phyloP scores from a whole-genome alignment of 371 early-diverging fungal species.

The Mortierella sp. region DNA sequence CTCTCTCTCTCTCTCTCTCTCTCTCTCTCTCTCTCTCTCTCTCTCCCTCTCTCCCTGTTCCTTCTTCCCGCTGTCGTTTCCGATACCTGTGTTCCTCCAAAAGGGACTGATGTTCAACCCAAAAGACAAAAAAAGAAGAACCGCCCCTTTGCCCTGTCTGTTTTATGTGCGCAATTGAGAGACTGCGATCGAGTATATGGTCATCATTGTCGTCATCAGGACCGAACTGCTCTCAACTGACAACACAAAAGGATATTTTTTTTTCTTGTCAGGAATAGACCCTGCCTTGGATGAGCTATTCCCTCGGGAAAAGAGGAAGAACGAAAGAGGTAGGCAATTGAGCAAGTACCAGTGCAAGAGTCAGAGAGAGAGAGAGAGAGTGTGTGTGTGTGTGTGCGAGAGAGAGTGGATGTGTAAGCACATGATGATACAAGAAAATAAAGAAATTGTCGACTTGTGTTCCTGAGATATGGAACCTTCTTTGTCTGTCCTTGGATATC shows the following conservation, averaged over 20 bases:
- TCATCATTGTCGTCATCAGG: conserved; percentile 2
- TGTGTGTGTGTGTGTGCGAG: not conserved
- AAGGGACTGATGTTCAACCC: conserved; percentile 3
- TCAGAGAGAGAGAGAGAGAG: not conserved
- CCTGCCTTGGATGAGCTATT: not conserved
- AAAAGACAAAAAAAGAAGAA: not conserved
- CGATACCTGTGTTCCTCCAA: not conserved
- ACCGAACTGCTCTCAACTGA: not conserved
- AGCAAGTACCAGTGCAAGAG: no score
- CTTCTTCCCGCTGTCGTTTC: not conserved
- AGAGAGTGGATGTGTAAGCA: not conserved
- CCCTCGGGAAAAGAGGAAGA: not conserved
- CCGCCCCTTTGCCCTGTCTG: not conserved
- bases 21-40: not conserved
- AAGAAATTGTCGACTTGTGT: not conserved
- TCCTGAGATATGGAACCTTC: not conserved
- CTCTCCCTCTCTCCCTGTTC: not conserved
- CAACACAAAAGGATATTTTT: not conserved
- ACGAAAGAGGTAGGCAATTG: not conserved
- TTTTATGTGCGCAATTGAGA: not conserved
- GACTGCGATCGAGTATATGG: no score
- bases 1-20: no score
- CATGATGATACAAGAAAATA: not conserved
- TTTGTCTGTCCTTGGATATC: not conserved
- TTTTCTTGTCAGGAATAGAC: not conserved